A percentile compares a stretch with the other conserved stretches of the same genome.
Evolutionary conservation across 2,329 filamentous ascomycete genomes (phyloP).

Genomic region (Didymella sp.): DNA sequence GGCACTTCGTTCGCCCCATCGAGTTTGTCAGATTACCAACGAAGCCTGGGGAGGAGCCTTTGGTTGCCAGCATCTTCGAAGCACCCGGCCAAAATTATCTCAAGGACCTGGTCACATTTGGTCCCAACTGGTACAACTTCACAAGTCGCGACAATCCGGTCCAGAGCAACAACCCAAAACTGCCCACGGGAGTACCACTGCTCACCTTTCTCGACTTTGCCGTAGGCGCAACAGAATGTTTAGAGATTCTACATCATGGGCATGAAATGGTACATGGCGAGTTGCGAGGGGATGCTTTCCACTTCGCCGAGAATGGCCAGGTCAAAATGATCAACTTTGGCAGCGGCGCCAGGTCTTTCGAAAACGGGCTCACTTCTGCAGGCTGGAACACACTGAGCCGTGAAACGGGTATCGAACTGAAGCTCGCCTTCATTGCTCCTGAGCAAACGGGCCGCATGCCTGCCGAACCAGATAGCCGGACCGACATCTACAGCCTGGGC

Average conservation of each 20-base stretch:
- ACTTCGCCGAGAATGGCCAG: conserved; percentile 76
- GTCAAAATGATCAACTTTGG: conserved; percentile 87
- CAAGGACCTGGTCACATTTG: conserved; percentile 74
- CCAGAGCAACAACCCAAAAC: conserved; percentile 22
- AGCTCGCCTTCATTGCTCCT: conserved; percentile 89
- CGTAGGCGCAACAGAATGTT: conserved; percentile 82
- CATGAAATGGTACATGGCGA: conserved; percentile 89
- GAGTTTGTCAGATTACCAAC: conserved; percentile 77
- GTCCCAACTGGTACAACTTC: conserved; percentile 62
- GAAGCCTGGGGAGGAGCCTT: conserved; percentile 72
- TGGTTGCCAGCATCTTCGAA: conserved; percentile 83
- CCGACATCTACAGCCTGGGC: conserved; percentile 91
- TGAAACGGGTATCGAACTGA: conserved; percentile 85
- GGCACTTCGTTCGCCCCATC: conserved; percentile 80
- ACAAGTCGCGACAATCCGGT: conserved; percentile 24
- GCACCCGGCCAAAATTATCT: conserved; percentile 78
- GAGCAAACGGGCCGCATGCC: conserved; percentile 95
- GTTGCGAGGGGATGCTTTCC: conserved; percentile 87
- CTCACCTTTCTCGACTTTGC: conserved; percentile 87
- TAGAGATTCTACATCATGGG: conserved; percentile 90
- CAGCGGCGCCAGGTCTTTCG: conserved; percentile 84
- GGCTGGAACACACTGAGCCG: conserved; percentile 86
- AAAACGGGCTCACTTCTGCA: conserved; percentile 82
- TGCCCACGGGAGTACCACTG: conserved; percentile 69
- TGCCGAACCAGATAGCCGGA: conserved; percentile 83